Conservation (phyloP, 2,329 filamentous ascomycete genomes). For the Cladosporium sp. region DNA sequence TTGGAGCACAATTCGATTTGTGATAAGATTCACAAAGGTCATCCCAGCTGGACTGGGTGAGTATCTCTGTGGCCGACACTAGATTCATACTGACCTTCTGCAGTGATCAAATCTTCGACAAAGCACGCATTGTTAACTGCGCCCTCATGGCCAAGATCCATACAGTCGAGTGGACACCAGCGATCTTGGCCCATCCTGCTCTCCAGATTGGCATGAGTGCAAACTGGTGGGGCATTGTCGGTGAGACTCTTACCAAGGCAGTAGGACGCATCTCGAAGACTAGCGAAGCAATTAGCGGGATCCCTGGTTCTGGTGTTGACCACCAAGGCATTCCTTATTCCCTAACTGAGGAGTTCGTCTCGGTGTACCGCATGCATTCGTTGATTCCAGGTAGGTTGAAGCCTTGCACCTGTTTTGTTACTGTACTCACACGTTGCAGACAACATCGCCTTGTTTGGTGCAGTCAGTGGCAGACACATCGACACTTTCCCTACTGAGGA, state of each 20-base stretch:
- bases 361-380: conserved; percentile 47
- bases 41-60: conserved; percentile 40
- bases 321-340: conserved; percentile 44
- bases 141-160: conserved; percentile 54
- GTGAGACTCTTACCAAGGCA: conserved; percentile 44
- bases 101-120: conserved; percentile 47
- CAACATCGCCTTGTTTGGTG: conserved; percentile 40
- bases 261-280: conserved; percentile 44
- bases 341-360: conserved; percentile 48
- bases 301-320: conserved; percentile 42
- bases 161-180: conserved; percentile 52
- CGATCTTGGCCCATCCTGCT: conserved; percentile 48
- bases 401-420: neutral
- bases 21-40: conserved; percentile 37
- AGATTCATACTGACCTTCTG: neutral
- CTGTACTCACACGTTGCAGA: conserved; percentile 16
- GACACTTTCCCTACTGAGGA: conserved; percentile 35
- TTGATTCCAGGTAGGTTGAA: conserved; percentile 37
- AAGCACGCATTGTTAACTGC: conserved; percentile 47
- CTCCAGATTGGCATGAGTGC: conserved; percentile 47
- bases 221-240: conserved; percentile 50
- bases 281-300: conserved; percentile 44
- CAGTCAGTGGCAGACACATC: conserved; percentile 31
- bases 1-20: conserved; percentile 51
- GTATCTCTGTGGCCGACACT: neutral